A percentile compares a stretch with the other conserved stretches of the same genome.
phyloP scores from a whole-genome alignment of 371 early-diverging fungal genomes.

The Rhizopus arrhizus region DNA sequence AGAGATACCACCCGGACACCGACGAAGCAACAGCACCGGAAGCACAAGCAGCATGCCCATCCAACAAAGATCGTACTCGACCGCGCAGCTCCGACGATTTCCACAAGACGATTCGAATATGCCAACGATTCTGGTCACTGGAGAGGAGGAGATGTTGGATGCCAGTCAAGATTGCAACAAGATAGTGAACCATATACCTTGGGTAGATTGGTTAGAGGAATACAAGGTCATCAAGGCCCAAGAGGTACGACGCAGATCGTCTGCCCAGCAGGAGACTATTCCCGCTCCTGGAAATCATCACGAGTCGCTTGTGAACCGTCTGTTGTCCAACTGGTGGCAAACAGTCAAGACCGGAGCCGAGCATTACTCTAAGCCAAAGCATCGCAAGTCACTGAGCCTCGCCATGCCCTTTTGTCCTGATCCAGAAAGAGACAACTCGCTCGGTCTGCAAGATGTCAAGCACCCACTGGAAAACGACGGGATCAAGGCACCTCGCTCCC shows the following conservation, averaged over 20 bases:
- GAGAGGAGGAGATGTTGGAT: slow-evolving; percentile 16
- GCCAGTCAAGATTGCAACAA: not conserved
- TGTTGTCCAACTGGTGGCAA: slow-evolving; percentile 32
- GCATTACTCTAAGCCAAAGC: slow-evolving; percentile 20
- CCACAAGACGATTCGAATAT: slow-evolving; percentile 29
- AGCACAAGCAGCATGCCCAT: slow-evolving; percentile 7
- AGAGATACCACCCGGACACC: slow-evolving; percentile 4
- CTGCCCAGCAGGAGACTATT: slow-evolving; percentile 11
- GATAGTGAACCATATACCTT: slow-evolving; percentile 39
- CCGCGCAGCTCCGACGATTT: slow-evolving; percentile 15
- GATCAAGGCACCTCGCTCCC: not conserved
- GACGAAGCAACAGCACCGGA: slow-evolving; percentile 12
- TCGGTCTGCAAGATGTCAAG: slow-evolving; percentile 19
- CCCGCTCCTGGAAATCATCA: not conserved
- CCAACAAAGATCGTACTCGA: not conserved
- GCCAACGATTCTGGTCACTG: slow-evolving; percentile 46
- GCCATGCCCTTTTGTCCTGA: not conserved
- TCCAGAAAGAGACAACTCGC: not conserved
- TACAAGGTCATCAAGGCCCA: slow-evolving; percentile 40
- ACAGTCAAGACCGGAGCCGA: slow-evolving; percentile 33
- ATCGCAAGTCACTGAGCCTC: not conserved
- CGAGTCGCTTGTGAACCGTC: slow-evolving; percentile 19
- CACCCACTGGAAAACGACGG: slow-evolving; percentile 15
- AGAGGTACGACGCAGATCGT: slow-evolving; percentile 31
- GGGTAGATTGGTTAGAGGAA: slow-evolving; percentile 60